Base-by-base conservation (phyloP, 306 rosid species). In the Casuarina glauca region DNA sequence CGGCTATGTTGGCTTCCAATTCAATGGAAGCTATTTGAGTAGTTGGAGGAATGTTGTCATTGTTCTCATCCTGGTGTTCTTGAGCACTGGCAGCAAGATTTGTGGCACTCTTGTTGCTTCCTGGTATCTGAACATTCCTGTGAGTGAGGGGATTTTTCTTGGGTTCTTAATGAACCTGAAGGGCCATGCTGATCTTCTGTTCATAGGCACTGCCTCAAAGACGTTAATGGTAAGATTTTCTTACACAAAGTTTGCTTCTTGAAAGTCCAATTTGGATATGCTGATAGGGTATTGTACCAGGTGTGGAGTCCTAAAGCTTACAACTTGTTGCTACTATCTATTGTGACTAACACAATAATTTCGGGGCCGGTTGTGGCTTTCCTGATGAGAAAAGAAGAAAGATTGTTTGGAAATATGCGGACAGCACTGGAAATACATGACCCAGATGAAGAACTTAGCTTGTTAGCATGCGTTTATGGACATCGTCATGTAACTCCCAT, bases 181-280 rank as follows among this genome's bases (percentile, higher is more conserved):
- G 79, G 98, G 97, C 4, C 91, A 95, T 86, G 97, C 96, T n/a
- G 98, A 95, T 85, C 84, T 95, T 41, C 64, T 95, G 12, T 89
- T 95, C 81, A 69, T 95, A 2, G 97, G 97, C 60, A 81, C 84
- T 11, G 77, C 97, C 43, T 85, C 96, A 12, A 92, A 87, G 55
- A 10, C 54, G 20, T 17, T 86, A 1, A 60, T 89, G 46, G 98
- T 94, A 78, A 89, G 97, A 79, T 42, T 73, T 41, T 39, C 71
- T 17, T 39, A 66, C 6, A 17, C 4, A 0, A 5, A 17, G 11
- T 46, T 46, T 46, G 50, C 9, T 11, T 51, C 55, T 51, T 50
- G 3, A 41, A 17, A 41, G 71, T 66, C 32, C 17, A 41, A 41
- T 43, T 41, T 7, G 26, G 50, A 48, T 36, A 16, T 42, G 70